Evolutionary conservation across 2,329 filamentous ascomycete genomes (phyloP).

Genomic region (Verticillium longisporum): DNA sequence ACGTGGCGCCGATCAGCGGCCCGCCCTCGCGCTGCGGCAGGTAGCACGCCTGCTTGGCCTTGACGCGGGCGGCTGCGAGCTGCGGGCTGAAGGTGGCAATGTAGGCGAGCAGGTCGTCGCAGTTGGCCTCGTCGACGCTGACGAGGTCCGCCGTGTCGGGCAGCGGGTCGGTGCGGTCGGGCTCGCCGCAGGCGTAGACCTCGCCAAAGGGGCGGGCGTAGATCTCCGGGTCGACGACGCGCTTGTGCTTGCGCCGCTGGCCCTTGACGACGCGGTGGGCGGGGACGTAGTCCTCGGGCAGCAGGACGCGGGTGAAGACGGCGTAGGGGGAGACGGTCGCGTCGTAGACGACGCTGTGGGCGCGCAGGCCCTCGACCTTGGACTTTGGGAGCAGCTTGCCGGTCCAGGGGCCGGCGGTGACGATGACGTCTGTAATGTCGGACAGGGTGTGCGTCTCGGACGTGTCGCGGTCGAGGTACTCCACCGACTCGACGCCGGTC

Average conservation of each 20-base stretch:
- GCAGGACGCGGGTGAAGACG: slow-evolving; percentile 78
- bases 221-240: slow-evolving; percentile 78
- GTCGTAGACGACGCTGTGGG: slow-evolving; percentile 60
- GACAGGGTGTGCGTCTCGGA: slow-evolving; percentile 24
- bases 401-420: slow-evolving; percentile 59
- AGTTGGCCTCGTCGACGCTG: slow-evolving; percentile 65
- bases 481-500: slow-evolving; percentile 53
- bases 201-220: slow-evolving; percentile 86
- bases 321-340: slow-evolving; percentile 65
- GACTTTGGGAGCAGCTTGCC: slow-evolving; percentile 48
- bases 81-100: slow-evolving; percentile 59
- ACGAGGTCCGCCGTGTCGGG: slow-evolving; percentile 73
- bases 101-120: slow-evolving; percentile 80
- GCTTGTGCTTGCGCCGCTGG: slow-evolving; percentile 46
- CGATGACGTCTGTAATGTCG: slow-evolving; percentile 45
- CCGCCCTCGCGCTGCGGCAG: slow-evolving; percentile 69
- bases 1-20: slow-evolving; percentile 72
- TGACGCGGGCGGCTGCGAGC: slow-evolving; percentile 61
- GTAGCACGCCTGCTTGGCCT: slow-evolving; percentile 84
- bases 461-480: slow-evolving; percentile 44
- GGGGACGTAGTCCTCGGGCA: slow-evolving; percentile 59
- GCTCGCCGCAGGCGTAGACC: slow-evolving; percentile 89
- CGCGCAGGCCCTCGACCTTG: slow-evolving; percentile 51
- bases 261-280: slow-evolving; percentile 38
- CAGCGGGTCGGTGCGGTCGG: slow-evolving; percentile 67